Evolutionary conservation across 441 rosid genomes (phyloP), one percentile per base, ranked within the genome.

Genomic region (Biscutella laevigata): DNA sequence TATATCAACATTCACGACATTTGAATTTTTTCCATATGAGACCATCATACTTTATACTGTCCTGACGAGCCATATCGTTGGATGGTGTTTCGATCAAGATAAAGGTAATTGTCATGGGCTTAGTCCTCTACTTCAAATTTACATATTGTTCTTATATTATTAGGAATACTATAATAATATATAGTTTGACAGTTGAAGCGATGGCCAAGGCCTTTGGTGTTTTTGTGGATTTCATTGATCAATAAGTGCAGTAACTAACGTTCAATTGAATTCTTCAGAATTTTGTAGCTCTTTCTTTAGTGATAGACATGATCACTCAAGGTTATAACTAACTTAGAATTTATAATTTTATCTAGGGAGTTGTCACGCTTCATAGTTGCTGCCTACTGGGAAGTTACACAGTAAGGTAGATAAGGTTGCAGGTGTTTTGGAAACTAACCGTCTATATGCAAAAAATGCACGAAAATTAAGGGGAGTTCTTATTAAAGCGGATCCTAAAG

Each of bases 191-290:
- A 1, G 81, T 86, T 20, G 97, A 84, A 53, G 97, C 99, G 33
- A 94, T 94, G 99, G 96, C 99, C 5, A 89, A 77, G 73, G 97
- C 97, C 25, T 89, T 86, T 68, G 97, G 97, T 8, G 99, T 89
- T 15, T 81, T 95, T 0, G 83, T 86, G 51, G 99, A 94, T 38
- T 94, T 94, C 82, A 81, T 89, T 54, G 97, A 89, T 60, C 56
- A 78, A 97, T 94, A 69, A 89, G 97, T 74, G 57, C 5, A 4
- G 34, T 19, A 30, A 8, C 7, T 4, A 45, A 27, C 27, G 6
- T 34, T 53, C 10, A 4, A 1, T 4, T 12, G 27, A 15, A 27
- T 19, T 42, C n/a, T 51, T 35, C 24, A 4, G 38, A 41, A 36
- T 43, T 24, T 41, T 35, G 34, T 27, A 35, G 25, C 22, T 16